Base-by-base conservation (phyloP, 345 rosid genomes). In the Turritis glabra region DNA sequence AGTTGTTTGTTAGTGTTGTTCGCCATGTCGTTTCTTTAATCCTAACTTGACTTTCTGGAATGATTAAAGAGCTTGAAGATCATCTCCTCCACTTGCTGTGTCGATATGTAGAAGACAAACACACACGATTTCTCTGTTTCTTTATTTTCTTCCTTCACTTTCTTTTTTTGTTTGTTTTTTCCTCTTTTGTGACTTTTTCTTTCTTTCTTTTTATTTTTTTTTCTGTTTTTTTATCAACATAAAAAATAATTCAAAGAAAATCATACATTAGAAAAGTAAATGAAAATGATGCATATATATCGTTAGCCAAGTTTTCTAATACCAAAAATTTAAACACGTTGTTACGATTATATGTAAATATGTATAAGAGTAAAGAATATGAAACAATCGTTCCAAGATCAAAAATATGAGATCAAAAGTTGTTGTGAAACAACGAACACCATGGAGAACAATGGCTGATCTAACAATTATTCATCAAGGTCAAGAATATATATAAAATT, bases 1-100 rank as follows among this genome's bases (percentile, higher is more conserved):
- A 58, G 29, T 59, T 58, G 46, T 10, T 35, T 35, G 46, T 1
- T 3, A 10, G 12, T 57, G 25, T 32, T 57, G 9, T 32, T 32
- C 3, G 3, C 25, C 29, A 35, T 35, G 64, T 59, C 46, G 46
- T 60, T 22, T 60, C 65, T 60, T 60, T 60, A 59, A 22, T 37
- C 64, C 47, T 9, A 59, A 59, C 47, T 13, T 59, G 10, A 37
- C 27, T 59, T 37, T 37, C 1, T 59, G 12, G 64, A 59, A 59
- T 13, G 19, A 17, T 33, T 19, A 21, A 37, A 59, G 10, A 35
- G 11, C 18, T 59, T 35, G 18, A 59, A 37, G 12, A 59, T 58
- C 64, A 43, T 57, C 44, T 33, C 63, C n/a, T 57, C 64, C 64
- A 59, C 64, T 59, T 21, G 64, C 46, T 35, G 26, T 46, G 21